Base-by-base conservation (phyloP, 305 asterid species). In the Andrographis paniculata region DNA sequence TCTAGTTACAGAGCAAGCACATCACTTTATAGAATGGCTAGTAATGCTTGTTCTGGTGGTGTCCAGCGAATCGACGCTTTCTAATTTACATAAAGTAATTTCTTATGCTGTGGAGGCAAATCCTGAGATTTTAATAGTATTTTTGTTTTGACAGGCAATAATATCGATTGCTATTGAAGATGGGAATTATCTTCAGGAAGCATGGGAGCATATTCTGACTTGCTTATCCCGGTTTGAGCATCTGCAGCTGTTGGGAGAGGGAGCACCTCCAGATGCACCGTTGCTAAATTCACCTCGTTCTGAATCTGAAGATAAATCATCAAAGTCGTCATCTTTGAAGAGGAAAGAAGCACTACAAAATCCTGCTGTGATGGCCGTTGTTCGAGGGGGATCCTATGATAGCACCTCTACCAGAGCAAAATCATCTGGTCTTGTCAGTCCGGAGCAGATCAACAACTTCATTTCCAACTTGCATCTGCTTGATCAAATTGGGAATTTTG, bases 211-310 rank as follows among this genome's bases (percentile, higher is more conserved):
- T 70, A 69, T 92, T 64, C 70, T 92, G 68, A 92, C 96, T 18
- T 84, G 95, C 66, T 76, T 92, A 65, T 87, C 99, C 61, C 88
- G 99, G 61, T 92, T 87, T 74, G 99, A 92, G 79, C 93, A 87
- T 76, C 76, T 92, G 59, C 99, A 87, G 73, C 84, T 92, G 64
- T 71, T 92, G 71, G 96, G 95, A 56, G 96, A 92, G 72, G 99
- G 99, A 20, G 94, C 93, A 42, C 96, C 95, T 58, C 69, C 94
- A 50, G 99, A 84, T 70, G 87, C 95, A 42, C 83, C 99, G 39
- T 75, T 83, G 67, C 84, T 92, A 53, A 69, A 66, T 57, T 50
- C 87, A 17, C 44, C 73, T 41, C 69, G 51, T 60, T 63, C 76
- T 39, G 99, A 84, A 59, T 52, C 73, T 55, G 96, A 82, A 59